Conservation (phyloP, 768 basidiomycete species). For the Tulasnella sp. region DNA sequence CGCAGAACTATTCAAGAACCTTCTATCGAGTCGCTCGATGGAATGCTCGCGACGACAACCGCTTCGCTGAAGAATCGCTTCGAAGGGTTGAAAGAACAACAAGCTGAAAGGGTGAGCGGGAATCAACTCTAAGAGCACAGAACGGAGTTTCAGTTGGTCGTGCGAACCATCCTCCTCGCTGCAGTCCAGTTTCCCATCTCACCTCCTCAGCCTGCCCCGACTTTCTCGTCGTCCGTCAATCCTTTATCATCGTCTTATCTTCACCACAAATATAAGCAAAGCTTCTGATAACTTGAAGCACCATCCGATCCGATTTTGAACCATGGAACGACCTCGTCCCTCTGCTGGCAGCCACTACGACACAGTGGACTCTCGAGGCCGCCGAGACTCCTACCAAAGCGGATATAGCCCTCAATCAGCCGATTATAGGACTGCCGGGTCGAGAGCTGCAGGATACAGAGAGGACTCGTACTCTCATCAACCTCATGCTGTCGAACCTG, state of each 20-base stretch:
- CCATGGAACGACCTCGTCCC: not conserved
- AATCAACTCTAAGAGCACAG: not conserved
- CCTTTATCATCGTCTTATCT: not conserved
- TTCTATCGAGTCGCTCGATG: no score
- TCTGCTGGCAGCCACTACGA: not conserved
- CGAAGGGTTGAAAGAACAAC: not conserved
- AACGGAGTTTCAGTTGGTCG: not conserved
- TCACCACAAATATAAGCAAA: not conserved
- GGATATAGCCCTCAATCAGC: not conserved
- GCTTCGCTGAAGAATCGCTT: not conserved
- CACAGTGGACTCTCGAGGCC: not conserved
- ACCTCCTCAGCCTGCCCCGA: not conserved
- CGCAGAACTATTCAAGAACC: no score
- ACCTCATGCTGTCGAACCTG: slow-evolving; percentile 6
- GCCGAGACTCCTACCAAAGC: not conserved
- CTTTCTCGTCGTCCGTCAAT: not conserved
- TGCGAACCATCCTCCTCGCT: not conserved
- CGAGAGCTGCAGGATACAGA: not conserved
- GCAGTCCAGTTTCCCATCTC: not conserved
- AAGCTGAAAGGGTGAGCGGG: not conserved
- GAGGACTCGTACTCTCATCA: not conserved
- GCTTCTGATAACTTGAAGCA: not conserved
- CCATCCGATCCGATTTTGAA: not conserved
- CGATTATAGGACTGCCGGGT: not conserved
- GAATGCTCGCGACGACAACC: not conserved